These are phyloP conservation scores for Cytospora leucostoma DNA, from an alignment of 2,329 filamentous ascomycete genomes.

Conservation along the genomic window DNA sequence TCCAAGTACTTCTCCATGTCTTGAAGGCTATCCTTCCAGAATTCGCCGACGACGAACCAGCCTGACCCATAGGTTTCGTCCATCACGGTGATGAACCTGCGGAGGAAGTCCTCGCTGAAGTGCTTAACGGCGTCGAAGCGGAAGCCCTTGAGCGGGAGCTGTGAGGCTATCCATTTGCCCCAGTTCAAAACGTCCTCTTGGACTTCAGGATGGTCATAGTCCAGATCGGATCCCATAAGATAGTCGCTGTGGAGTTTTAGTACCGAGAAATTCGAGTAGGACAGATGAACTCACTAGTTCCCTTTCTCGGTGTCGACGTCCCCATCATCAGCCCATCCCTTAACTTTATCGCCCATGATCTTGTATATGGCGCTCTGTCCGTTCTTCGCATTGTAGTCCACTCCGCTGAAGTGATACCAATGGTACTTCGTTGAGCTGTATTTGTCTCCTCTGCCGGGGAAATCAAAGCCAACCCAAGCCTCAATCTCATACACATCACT, in stretches of 20 bases:
- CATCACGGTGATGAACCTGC: slow-evolving; percentile 62
- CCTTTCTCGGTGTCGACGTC: slow-evolving; percentile 61
- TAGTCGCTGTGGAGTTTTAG: slow-evolving; percentile 54
- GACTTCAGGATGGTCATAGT: slow-evolving; percentile 66
- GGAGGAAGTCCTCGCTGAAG: slow-evolving; percentile 67
- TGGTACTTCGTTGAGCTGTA: slow-evolving; percentile 68
- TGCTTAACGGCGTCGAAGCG: slow-evolving; percentile 74
- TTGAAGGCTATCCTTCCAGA: slow-evolving; percentile 42
- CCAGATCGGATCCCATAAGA: slow-evolving; percentile 72
- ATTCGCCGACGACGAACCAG: slow-evolving; percentile 44
- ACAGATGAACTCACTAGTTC: slow-evolving; percentile 54
- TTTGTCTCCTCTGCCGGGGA: slow-evolving; percentile 60
- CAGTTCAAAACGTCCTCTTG: slow-evolving; percentile 64
- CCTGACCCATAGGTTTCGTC: slow-evolving; percentile 45
- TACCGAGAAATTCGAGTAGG: not conserved
- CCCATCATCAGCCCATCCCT: slow-evolving; percentile 65
- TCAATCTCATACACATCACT: slow-evolving; percentile 65
- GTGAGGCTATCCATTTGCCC: slow-evolving; percentile 66
- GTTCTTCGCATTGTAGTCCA: slow-evolving; percentile 64
- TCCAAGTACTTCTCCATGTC: slow-evolving; percentile 39
- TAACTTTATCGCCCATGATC: slow-evolving; percentile 59
- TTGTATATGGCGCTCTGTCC: slow-evolving; percentile 68
- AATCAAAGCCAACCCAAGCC: slow-evolving; percentile 71
- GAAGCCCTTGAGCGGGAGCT: slow-evolving; percentile 65
- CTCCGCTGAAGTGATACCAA: slow-evolving; percentile 70